Evolutionary conservation across 768 basidiomycete species (phyloP), one percentile per base, ranked within the genome.

Genomic region (Trametes punicea): DNA sequence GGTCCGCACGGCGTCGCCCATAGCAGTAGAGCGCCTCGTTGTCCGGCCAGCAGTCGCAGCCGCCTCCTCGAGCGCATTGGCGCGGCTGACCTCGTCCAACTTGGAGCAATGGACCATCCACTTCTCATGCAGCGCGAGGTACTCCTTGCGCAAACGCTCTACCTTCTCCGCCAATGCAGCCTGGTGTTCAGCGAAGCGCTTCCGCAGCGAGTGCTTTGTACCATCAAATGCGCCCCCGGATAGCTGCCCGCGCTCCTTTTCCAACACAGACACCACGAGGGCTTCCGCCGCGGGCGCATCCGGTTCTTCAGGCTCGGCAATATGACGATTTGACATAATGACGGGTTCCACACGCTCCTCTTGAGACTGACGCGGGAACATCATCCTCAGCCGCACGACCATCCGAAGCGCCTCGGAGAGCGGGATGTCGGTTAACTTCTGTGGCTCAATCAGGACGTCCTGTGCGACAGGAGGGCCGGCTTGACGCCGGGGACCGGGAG

Each of bases 1-100:
- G 16, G 94, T 93, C 4, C 93, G 87, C 15, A 94, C 94, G 13
- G 91, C 86, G 70, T 97, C 95, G 25, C 91, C 91, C 59, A 90
- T 73, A 0, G 87, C 85, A 44, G 85, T 78, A 9, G 87, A 82
- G 23, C 91, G 83, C 26, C 90, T 81, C 8, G 90, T 91, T 38
- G 87, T 85, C 47, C 90, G 72, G 15, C 77, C 78, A 20, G 77
- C 62, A 31, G 75, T 70, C 4, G 69, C 69, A 15, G 73, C 64
- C 15, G 74, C 72, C 51, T 79, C 79, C 61, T 77, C 82, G 0
- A 74, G 67, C 15, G 70, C 74, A 31, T 70, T 61, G 5, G 72
- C 72, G 62, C 79, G 79, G 26, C 77, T 74, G 36, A 81, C 75
- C 30, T 83, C 79, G 63, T 92, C 89, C 58, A 96, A 75, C 36